Evolutionary conservation across 2,329 filamentous ascomycete genomes (phyloP), one percentile per base, ranked within the genome.

Genomic region (Pseudocercospora pini-densiflorae): DNA sequence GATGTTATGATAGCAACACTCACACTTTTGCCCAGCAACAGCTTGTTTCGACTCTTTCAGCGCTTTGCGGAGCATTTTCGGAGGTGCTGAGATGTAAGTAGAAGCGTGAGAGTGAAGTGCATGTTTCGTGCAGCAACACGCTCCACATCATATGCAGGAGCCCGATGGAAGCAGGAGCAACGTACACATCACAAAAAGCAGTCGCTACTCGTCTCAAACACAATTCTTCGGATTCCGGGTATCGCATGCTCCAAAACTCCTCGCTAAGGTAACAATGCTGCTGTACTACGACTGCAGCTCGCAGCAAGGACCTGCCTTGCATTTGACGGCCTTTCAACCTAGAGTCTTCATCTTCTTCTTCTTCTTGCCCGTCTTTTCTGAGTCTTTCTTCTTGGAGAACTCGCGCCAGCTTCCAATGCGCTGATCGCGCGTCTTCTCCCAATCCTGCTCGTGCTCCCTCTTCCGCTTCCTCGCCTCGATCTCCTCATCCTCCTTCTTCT

Each of bases 321-420:
- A 21, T 21, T 58, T 49, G 49, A 33, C 27, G 29, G 27, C 40
- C 40, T 33, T n/a, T 80, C 79, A 86, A 16, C 83, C 84, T 62
- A 86, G 71, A 10, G 81, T 80, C 79, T 86, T 85, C 74, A 85
- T 77, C 79, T 86, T 86, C 75, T 82, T 82, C 75, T 82, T 82
- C 72, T 85, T 84, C 75, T 82, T 83, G 75, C 83, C 84, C 79
- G 78, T 79, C 66, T 73, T 72, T 61, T 72, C 68, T 27, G 53
- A 65, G 7, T 68, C 78, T 71, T 73, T 68, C 64, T 78, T 79
- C 82, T 96, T 95, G 78, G 95, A 90, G 76, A 97, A 99, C 71
- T 93, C 88, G 64, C 95, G 88, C 95, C 95, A 99, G 79, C 91
- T 97, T 71, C 89, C 92, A 80, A 99, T 98, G 71, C 95, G 87